Percentiles rank a stretch among this genome's conserved stretches.
Conservation (phyloP, 768 basidiomycete species). For the Termitomyces sp. region DNA sequence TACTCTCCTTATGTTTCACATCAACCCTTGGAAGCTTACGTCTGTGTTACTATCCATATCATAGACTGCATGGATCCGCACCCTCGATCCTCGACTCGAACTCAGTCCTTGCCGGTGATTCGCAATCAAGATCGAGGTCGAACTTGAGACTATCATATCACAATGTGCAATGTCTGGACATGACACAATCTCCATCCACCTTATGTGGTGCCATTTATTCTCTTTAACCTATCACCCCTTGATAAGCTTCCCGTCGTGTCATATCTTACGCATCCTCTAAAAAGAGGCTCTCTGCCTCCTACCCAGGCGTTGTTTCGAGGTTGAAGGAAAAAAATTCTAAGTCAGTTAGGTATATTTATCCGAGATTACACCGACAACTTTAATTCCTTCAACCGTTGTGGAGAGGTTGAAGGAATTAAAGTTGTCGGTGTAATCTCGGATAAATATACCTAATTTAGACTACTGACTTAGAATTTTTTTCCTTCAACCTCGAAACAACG, state of each 20-base stretch:
- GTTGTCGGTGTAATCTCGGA: too few species aligned
- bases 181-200: background rate
- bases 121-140: background rate
- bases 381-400: too few species aligned
- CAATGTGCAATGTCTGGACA: background rate
- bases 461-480: too few species aligned
- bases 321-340: too few species aligned
- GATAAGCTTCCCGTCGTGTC: background rate
- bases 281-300: background rate
- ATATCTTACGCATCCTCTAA: too few species aligned
- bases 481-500: too few species aligned
- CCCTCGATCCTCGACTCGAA: background rate
- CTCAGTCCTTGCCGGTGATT: background rate
- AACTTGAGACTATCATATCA: background rate
- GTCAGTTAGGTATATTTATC: too few species aligned
- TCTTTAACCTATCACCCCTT: background rate
- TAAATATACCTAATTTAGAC: too few species aligned
- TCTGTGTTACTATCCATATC: background rate
- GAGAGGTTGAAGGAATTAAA: too few species aligned
- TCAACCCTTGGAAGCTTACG: background rate
- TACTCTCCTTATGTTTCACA: background rate
- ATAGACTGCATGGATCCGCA: background rate
- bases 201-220: background rate
- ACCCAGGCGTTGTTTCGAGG: too few species aligned
- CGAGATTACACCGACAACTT: too few species aligned